phyloP scores from a whole-genome alignment of 371 early-diverging fungal species.

The Mortierella sp. region DNA sequence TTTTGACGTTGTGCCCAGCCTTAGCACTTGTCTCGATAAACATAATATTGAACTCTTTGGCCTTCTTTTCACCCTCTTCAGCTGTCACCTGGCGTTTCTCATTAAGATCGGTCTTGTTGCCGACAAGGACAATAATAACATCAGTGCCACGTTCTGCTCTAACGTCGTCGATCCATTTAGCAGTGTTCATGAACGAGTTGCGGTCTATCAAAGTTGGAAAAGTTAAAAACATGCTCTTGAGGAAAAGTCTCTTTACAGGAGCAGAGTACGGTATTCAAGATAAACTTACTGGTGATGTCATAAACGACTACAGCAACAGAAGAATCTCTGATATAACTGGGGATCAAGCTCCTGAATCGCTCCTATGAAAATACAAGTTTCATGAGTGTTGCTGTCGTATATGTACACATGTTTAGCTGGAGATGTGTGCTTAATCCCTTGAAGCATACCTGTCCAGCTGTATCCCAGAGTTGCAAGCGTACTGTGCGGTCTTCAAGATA shows the following conservation, averaged over 20 bases:
- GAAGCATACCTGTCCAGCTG: conserved; percentile 95
- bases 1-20: conserved; percentile 96
- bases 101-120: conserved; percentile 99
- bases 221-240: too few species aligned
- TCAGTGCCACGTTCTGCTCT: conserved; percentile 97
- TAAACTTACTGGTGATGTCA: conserved; percentile 89
- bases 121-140: conserved; percentile 98
- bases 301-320: conserved; percentile 99
- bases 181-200: conserved; percentile 94
- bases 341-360: conserved; percentile 96
- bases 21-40: conserved; percentile 98
- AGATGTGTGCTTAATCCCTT: not conserved
- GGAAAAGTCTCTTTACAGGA: too few species aligned
- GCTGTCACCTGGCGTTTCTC: conserved; percentile 95
- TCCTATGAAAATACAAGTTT: conserved; percentile 65
- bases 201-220: conserved; percentile 66
- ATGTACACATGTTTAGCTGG: not conserved
- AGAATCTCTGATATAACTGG: conserved; percentile 98
- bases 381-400: not conserved
- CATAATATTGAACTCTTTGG: conserved; percentile 94
- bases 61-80: conserved; percentile 97
- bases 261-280: not conserved
- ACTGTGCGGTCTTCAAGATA: conserved; percentile 97
- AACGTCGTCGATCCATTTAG: conserved; percentile 99
- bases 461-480: conserved; percentile 99